Base-by-base conservation (phyloP, 345 rosid species). In the Abelmoschus esculentus region DNA sequence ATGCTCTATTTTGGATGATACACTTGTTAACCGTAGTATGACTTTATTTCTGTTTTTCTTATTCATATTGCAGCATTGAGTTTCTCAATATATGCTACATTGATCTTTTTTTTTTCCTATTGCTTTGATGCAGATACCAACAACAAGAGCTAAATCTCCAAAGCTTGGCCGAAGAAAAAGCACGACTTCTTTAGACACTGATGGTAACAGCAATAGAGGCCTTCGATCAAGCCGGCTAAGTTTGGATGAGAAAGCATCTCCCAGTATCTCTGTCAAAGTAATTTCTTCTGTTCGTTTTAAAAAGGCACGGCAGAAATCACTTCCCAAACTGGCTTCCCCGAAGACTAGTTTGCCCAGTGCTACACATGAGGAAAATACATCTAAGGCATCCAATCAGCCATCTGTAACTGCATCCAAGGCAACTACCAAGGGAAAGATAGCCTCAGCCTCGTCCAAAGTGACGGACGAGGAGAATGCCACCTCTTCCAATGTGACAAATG, bases 61-160 rank as follows among this genome's bases (percentile, higher is more conserved):
- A 7, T 9, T 19, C 36, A 54, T 66, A 52, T 31, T 38, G 60
- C 32, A 56, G 54, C 53, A 0, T 1, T 13, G 17, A 57, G 11
- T 28, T 75, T 38, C 8, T 72, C 32, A 18, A 3, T 12, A 34
- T 57, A 63, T 10, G 60, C 42, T 67, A 19, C 22, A 11, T 46
- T 65, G 32, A 65, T 65, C 38, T 4, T 65, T 65, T 54, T 40
- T 22, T 32, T 32, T 31, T 3, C n/a, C 64, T 9, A 22, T 75
- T 72, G 59, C 46, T 60, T 70, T 57, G 58, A 70, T 78, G 79
- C 80, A 96, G 99, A 85, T 96, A 81, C 99, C 98, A 14, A 67
- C 96, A 58, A 96, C 99, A 52, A 86, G 98, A 79, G 84, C 99
- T 17, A 96, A 89, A 84, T 96, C 99, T 80, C 99, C 99, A 12